Evolutionary conservation across 2,329 filamentous ascomycete genomes (phyloP), one percentile per base, ranked within the genome.

Genomic region (Myriosclerotinia scirpicola): DNA sequence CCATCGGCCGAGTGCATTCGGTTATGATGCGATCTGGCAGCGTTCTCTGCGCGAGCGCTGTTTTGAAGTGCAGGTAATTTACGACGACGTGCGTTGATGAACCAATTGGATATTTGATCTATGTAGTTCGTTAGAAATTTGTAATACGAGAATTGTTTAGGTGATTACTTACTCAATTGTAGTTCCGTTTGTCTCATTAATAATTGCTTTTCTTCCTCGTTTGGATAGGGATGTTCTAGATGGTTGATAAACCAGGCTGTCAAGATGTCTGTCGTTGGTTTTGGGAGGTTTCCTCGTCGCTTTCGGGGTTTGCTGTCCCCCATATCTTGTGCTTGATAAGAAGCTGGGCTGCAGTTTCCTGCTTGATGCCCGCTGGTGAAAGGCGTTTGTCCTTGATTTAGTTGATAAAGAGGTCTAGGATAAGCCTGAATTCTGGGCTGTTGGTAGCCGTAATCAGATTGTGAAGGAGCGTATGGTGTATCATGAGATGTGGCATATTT

Each of bases 281-380:
- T 96, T n/a, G 93, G 93, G 3, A 97, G 82, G 74, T 97, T 97
- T 1, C 93, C 93, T 50, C 93, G 84, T 63, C 92, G 83, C 76
- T 87, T 88, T 42, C 85, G 67, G 54, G 70, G 71, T 52, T 73
- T 73, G 44, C 22, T 70, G 17, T 74, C 74, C 12, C 11, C 44
- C 38, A 67, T 61, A 20, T 71, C 71, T 38, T 67, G 48, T 26
- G 68, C 64, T 50, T 38, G 58, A 44, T 61, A 50, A 12, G 58
- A 14, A 14, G 30, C 3, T 12, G 34, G 8, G 8, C 4, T 20
- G 44, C 50, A 61, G 44, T 38, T 50, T 38, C 44, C 58, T 68
- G 63, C 14, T 22, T 67, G 36, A 48, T 63, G 36, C 14, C 36
- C 65, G 1, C 68, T 50, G 12, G 72, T 72, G 48, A 75, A 75